Base-by-base conservation (phyloP, 257 asterid species). In the Nicotiana attenuata region DNA sequence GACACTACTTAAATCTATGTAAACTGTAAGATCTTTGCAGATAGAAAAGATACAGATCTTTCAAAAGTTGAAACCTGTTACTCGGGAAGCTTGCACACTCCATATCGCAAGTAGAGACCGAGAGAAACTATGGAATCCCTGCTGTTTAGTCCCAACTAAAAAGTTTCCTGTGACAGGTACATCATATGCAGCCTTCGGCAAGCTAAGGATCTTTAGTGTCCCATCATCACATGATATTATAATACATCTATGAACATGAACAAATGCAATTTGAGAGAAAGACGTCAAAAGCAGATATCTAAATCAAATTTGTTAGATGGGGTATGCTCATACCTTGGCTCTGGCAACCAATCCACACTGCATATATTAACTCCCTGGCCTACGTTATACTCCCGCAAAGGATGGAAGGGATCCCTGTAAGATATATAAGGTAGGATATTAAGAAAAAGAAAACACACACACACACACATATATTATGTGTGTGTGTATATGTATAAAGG, bases 391-490 rank as follows among this genome's bases (percentile, higher is more conserved):
- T 89, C 95, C 94, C 99, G 90, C 86, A 94, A 81, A 47, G 97
- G 97, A 83, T 84, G 92, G 86, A 91, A 96, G 56, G 98, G 99
- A 88, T 96, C 99, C n/a, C 98, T 96, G 91, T 83, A 81, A 82
- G 60, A 83, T 73, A 78, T 47, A 83, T 45, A 81, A 84, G 60
- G 81, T 26, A 77, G 67, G 45, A 50, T 24, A 50, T 50, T 71
- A 75, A 24, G 24, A 22, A 75, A 75, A 50, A 75, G 16, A 15
- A 50, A 50, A 31, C 29, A 28, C 29, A 28, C 29, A 28, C 28
- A 28, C 1, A 28, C 29, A 28, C 29, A 28, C 29, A 28, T 28
- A 1, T 1, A 2, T n/a, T n/a, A n/a, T 55, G 7, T 52, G 6
- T 53, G n/a, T 14, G n/a, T 15, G 7, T 26, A 19, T 81, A 61